Evolutionary conservation across 1,284 basidiomycete species (phyloP), one percentile per base, ranked within the genome.

Genomic region (Cystobasidium sp.): DNA sequence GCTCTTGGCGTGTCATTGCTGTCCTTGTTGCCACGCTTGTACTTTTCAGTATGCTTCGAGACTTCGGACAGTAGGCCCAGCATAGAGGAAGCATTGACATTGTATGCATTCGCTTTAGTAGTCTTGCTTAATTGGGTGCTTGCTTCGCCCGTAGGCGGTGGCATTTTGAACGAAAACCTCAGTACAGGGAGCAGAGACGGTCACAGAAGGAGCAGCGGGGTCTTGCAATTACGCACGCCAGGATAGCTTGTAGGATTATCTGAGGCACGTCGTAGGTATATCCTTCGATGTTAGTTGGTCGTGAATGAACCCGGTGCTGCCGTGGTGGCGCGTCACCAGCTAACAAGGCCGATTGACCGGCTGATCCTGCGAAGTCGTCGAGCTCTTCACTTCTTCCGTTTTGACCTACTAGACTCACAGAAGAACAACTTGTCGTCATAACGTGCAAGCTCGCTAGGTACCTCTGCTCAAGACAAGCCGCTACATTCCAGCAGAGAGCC

Each of bases 31-130:
- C 70, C 70, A 43, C 63, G 62, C 58, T 73, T 73, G 53, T 73
- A 44, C 6, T 22, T 52, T 10, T 73, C 70, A 10, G 62, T 41
- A 47, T 73, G 70, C 51, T 59, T 65, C 9, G 70, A 73, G 3
- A 73, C 70, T 31, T 73, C 70, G 18, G 62, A 65, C 39, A 73
- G 70, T 31, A 73, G 52, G n/a, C 59, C 46, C 49, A 73, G 62
- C 70, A 73, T 73, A 12, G 70, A 73, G 1, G 70, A 73, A n/a
- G 70, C 62, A 66, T 73, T 73, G 47, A 73, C 70, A 22, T 49
- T 66, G 62, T 73, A 73, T 9, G 59, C 58, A 37, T 12, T 61
- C 12, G 46, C 16, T n/a, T 53, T 63, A 22, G 9, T 37, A 6
- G 22, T 1, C 31, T 47, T 49, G 18, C 8, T 61, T 41, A 22